Evolutionary conservation across 2,329 filamentous ascomycete genomes (phyloP), one percentile per base, ranked within the genome.

Genomic region (Aspergillus vadensis): DNA sequence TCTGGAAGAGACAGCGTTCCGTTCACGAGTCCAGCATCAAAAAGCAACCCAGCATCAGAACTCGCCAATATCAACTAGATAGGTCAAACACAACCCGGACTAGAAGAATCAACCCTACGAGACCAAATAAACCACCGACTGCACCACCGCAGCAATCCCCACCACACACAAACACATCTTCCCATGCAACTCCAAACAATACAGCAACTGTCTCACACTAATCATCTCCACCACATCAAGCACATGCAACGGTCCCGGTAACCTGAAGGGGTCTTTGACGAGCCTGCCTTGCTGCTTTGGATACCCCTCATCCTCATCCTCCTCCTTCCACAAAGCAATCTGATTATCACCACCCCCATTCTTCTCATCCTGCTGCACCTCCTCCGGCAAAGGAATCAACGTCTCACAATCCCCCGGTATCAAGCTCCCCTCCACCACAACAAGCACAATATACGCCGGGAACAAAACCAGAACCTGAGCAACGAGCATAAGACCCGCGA

Each of bases 81-180:
- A 25, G 23, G 23, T 25, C 23, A 25, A 7, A 25, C 1, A 25
- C 7, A 27, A 27, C 25, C 25, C 2, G 25, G 2, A 27, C 25
- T 27, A 27, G 25, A 0, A 3, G 25, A 27, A 8, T 27, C 2
- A 8, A 27, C 25, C 30, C 30, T 36, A 36, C 32, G 32, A 36
- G 12, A 36, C 32, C 32, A 36, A 36, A 36, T 36, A 36, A 5
- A 5, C 12, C 32, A 36, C 19, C 41, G 41, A 23, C 5, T 44
- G 19, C 41, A 44, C 41, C 41, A 23, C 10, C 41, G 30, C 39
- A 2, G 53, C 12, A 47, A 60, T 10, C 5, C 23, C 36, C 5
- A 60, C 8, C 39, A 60, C 48, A 23, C 47, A 60, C n/a, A 60
- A 14, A 27, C 48, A 57, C 58, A 60, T 60, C 21, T 57, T 57